Evolutionary conservation across 2,329 filamentous ascomycete genomes (phyloP), one percentile per base, ranked within the genome.

Genomic region (Cladosporium sphaerospermum): DNA sequence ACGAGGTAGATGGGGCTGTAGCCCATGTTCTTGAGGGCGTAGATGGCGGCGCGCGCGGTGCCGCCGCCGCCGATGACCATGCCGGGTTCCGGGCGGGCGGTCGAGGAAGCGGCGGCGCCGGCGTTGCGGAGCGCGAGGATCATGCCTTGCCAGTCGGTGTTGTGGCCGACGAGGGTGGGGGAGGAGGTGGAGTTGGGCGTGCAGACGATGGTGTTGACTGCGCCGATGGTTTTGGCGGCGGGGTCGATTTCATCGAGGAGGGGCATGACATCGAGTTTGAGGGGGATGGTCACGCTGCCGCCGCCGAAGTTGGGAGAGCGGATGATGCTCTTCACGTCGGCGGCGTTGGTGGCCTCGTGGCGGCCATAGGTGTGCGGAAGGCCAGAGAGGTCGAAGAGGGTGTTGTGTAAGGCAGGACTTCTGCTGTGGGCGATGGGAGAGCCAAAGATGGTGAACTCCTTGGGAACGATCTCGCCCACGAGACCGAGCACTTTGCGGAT

Each of bases 81-180:
- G 23, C 82, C 92, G 52, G 84, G 80, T 40, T 75, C 71, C 2
- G 67, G 63, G 10, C 66, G 67, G 3, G 67, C 64, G 8, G 57
- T 52, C 11, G 44, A 19, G 8, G 58, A 41, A 8, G 56, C 55
- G 57, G 71, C 69, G 37, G 87, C 75, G 7, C 88, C 88, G 2
- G 82, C 84, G 40, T 81, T 81, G 54, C 80, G 82, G 16, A 99
- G 79, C 3, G 88, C 85, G 61, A 86, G 82, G 2, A 87, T 83
- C 83, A 99, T 99, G 57, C 93, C 93, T 64, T 83, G 80, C 86
- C 90, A 99, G 73, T 99, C 93, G 10, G 93, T 99, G 71, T 99
- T 99, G 67, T 91, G 88, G 41, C 93, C 93, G 13, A 88, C 69
- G 3, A 97, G 80, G 28, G 62, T 55, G 3, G 69, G 73, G 7